Percentiles rank a stretch among this genome's conserved stretches.
phyloP scores from a whole-genome alignment of 352 stramenopile species.

The Pythium dissimile region DNA sequence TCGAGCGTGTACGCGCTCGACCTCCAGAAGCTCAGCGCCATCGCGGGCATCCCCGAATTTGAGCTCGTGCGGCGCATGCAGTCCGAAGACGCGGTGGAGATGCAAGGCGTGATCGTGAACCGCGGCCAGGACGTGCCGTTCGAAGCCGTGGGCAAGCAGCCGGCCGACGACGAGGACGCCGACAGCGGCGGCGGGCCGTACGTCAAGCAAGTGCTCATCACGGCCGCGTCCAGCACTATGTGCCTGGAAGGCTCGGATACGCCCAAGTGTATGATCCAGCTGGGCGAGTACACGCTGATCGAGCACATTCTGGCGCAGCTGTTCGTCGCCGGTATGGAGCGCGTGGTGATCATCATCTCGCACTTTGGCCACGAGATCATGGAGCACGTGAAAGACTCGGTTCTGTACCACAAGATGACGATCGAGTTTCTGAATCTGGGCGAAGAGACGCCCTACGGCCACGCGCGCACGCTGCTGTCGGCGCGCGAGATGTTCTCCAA shows the following conservation, averaged over 20 bases:
- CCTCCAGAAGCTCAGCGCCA: slow-evolving; percentile 60
- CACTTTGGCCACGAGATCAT: slow-evolving; percentile 81
- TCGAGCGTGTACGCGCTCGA: slow-evolving; percentile 76
- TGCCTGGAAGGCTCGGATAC: slow-evolving; percentile 74
- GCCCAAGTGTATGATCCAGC: slow-evolving; percentile 72
- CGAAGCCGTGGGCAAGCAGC: slow-evolving; percentile 60
- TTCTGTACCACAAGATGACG: slow-evolving; percentile 69
- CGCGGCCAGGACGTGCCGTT: slow-evolving; percentile 75
- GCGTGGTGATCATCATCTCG: slow-evolving; percentile 83
- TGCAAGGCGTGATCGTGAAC: slow-evolving; percentile 81
- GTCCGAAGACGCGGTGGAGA: slow-evolving; percentile 67
- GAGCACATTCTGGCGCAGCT: slow-evolving; percentile 81
- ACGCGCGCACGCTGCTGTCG: slow-evolving; percentile 70
- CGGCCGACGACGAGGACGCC: slow-evolving; percentile 4
- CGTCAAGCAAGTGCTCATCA: slow-evolving; percentile 78
- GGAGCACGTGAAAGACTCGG: slow-evolving; percentile 71
- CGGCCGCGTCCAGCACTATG: slow-evolving; percentile 73
- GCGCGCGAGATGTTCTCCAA: slow-evolving; percentile 74
- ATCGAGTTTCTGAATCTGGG: slow-evolving; percentile 86
- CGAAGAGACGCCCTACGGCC: slow-evolving; percentile 67
- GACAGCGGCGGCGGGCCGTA: slow-evolving; percentile 12
- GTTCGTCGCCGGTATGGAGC: slow-evolving; percentile 77
- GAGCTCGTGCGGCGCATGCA: slow-evolving; percentile 76
- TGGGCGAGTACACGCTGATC: slow-evolving; percentile 77
- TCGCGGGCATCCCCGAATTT: slow-evolving; percentile 55